Evolutionary conservation across 169 alveolate genomes (phyloP).

Genomic region (Plasmodium vivax): DNA sequence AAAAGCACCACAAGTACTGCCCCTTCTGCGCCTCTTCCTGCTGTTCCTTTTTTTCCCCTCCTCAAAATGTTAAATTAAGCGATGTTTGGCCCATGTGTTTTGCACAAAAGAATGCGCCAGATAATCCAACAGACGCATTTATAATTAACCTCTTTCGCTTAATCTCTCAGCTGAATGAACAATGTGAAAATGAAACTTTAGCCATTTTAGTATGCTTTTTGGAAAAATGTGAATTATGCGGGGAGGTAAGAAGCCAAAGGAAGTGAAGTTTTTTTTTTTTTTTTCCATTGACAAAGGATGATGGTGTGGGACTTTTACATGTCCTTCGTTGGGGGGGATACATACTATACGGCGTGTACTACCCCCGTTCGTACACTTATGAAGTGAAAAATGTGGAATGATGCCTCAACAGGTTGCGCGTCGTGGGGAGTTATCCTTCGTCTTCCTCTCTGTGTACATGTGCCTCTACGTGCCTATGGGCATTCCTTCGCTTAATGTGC

Average conservation of each 20-base stretch:
- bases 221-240: background rate
- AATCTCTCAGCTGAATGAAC: background rate
- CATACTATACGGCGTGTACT: background rate
- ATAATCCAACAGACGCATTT: background rate
- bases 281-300: background rate
- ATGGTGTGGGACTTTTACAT: background rate
- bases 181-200: background rate
- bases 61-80: background rate
- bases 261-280: background rate
- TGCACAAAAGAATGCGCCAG: background rate
- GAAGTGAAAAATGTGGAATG: background rate
- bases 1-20: background rate
- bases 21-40: background rate
- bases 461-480: background rate
- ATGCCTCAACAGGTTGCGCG: background rate
- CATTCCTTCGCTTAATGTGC: background rate
- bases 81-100: background rate
- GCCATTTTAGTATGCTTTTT: background rate
- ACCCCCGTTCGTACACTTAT: background rate
- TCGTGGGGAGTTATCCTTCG: background rate
- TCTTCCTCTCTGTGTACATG: background rate
- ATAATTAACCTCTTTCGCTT: background rate
- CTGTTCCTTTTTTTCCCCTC: background rate
- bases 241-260: background rate
- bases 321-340: background rate